Evolutionary conservation across 2,329 filamentous ascomycete genomes (phyloP).

Genomic region (Pseudopyrenochaeta lycopersici): DNA sequence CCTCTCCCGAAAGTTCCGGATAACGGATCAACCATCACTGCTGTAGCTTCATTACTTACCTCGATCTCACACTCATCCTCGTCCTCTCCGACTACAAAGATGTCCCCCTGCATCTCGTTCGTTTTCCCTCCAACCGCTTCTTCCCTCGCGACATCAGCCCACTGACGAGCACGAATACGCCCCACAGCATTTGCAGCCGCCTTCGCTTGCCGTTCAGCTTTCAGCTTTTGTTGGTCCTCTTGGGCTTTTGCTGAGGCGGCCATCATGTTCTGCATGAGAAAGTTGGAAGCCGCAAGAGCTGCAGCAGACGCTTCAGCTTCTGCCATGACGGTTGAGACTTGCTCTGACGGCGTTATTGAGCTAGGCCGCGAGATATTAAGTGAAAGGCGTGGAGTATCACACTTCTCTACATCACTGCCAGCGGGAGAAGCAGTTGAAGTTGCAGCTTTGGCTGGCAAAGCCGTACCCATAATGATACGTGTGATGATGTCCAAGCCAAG

Average conservation of each 20-base stretch:
- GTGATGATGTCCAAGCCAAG: slow-evolving; percentile 4
- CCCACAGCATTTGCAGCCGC: neutral
- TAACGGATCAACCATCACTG: slow-evolving; percentile 1
- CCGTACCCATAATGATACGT: neutral
- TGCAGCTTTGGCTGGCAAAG: neutral
- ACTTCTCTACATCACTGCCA: no score
- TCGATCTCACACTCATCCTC: neutral
- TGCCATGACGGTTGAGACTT: neutral
- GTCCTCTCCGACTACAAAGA: neutral
- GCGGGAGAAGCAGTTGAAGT: neutral
- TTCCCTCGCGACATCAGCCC: neutral
- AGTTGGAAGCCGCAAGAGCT: neutral
- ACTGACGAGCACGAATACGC: neutral
- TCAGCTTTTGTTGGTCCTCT: neutral
- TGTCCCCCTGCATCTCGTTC: neutral
- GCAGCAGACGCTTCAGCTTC: neutral
- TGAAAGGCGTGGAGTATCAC: neutral
- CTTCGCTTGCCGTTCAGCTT: no score
- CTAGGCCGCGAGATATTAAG: no score
- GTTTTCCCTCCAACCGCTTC: neutral
- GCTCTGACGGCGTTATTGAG: neutral
- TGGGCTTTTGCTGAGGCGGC: neutral
- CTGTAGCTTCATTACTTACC: no score
- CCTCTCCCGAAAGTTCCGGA: neutral
- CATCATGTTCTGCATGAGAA: neutral